These are phyloP conservation scores for Gracilaria caudata DNA, from an alignment of 23 red algal genomes.

Conservation along the genomic window DNA sequence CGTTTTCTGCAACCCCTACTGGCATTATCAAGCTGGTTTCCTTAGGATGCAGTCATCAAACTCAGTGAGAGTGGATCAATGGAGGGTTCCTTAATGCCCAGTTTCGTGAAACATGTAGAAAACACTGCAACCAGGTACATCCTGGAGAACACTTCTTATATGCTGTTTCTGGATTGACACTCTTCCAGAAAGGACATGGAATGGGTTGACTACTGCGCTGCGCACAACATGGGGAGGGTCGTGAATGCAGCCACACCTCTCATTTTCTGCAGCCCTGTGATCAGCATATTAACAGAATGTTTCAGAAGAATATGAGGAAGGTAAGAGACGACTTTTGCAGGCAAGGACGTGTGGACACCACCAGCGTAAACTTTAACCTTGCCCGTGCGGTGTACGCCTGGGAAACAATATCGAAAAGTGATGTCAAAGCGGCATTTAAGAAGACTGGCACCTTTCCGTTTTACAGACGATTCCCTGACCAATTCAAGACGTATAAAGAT, in stretches of 20 bases:
- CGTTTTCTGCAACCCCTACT: not conserved
- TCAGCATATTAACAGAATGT: slow-evolving; percentile 26
- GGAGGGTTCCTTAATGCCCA: slow-evolving; percentile 2
- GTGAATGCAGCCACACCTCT: not conserved
- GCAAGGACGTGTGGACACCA: slow-evolving; percentile 2
- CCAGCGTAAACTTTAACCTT: slow-evolving; percentile 13
- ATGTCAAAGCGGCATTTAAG: slow-evolving; percentile 10
- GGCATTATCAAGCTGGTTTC: slow-evolving; percentile 36
- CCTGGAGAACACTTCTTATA: not conserved
- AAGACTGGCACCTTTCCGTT: slow-evolving; percentile 40
- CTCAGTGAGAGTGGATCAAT: slow-evolving; percentile 3
- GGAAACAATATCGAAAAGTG: not conserved
- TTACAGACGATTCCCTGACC: slow-evolving; percentile 5
- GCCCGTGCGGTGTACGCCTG: slow-evolving; percentile 3
- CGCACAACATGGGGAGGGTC: not conserved
- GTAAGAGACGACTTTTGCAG: slow-evolving; percentile 21
- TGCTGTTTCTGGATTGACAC: slow-evolving; percentile 32
- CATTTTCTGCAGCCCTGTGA: slow-evolving; percentile 47
- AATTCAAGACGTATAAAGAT: slow-evolving; percentile 12
- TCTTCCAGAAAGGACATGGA: slow-evolving; percentile 22
- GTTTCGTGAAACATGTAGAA: slow-evolving; percentile 32
- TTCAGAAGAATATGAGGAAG: slow-evolving; percentile 2
- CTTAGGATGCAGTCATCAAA: not conserved
- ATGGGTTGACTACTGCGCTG: slow-evolving; percentile 29
- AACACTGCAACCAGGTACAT: not conserved